A percentile compares a stretch with the other conserved stretches of the same genome.
phyloP scores from a whole-genome alignment of 805 yeast species.

The Yarrowia yakushimensis region DNA sequence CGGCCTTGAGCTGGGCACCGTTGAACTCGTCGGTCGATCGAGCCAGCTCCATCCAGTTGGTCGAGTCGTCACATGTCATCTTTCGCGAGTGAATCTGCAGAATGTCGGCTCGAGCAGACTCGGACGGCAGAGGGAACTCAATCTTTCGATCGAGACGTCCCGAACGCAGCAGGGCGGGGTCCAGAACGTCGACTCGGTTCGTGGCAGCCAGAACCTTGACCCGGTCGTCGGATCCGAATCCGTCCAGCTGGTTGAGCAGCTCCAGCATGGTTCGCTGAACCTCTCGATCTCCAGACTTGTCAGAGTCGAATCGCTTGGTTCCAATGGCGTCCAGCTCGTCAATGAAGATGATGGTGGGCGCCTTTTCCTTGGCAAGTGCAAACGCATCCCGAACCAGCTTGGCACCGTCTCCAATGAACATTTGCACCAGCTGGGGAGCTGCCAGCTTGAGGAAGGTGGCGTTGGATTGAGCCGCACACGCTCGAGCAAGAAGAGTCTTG shows the following conservation, averaged over 20 bases:
- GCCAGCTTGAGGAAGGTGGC: constrained; percentile 95
- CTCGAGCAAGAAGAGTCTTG: constrained; percentile 92
- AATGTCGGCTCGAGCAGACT: constrained; percentile 95
- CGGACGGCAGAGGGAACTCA: constrained; percentile 96
- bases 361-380: constrained; percentile 95
- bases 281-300: constrained; percentile 96
- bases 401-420: constrained; percentile 99
- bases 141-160: constrained; percentile 97
- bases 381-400: constrained; percentile 96
- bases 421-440: constrained; percentile 97
- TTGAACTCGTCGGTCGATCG: constrained; percentile 97
- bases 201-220: constrained; percentile 98
- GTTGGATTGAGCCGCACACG: constrained; percentile 98
- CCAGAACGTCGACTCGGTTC: constrained; percentile 94
- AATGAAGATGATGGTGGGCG: constrained; percentile 95
- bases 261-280: constrained; percentile 99
- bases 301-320: constrained; percentile 95
- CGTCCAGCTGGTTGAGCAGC: constrained; percentile 93
- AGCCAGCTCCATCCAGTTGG: constrained; percentile 98
- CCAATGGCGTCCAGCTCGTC: constrained; percentile 99
- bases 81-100: constrained; percentile 96
- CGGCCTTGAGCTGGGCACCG: constrained; percentile 98
- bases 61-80: constrained; percentile 76
- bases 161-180: constrained; percentile 96
- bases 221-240: constrained; percentile 94